A percentile compares a stretch with the other conserved stretches of the same genome.
These are phyloP conservation scores for Solanum chiquidenum DNA, from an alignment of 257 asterid species.

Conservation along the genomic window DNA sequence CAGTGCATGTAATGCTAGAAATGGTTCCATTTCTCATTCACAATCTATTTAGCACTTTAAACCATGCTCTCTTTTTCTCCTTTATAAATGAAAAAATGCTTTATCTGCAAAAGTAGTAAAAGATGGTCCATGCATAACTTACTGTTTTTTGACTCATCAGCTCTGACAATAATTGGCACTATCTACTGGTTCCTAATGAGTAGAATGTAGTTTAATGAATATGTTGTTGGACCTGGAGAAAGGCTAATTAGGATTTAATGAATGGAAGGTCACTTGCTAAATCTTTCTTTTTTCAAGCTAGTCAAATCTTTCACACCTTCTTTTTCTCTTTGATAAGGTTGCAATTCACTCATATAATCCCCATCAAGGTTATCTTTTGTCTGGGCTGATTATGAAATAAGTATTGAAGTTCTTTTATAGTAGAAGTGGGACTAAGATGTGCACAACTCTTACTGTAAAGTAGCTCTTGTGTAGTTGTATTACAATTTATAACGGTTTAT, in stretches of 20 bases:
- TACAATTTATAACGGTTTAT: background rate
- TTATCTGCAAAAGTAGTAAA: background rate
- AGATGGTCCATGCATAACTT: background rate
- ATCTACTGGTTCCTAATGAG: background rate
- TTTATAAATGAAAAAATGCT: background rate
- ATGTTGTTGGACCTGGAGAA: background rate
- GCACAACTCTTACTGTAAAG: background rate
- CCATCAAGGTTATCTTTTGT: background rate
- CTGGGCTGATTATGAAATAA: background rate
- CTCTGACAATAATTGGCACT: background rate
- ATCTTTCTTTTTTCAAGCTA: background rate
- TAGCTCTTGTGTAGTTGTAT: background rate
- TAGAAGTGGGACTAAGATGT: background rate
- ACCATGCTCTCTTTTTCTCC: background rate
- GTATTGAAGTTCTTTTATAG: background rate
- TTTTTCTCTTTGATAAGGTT: background rate
- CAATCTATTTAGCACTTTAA: background rate
- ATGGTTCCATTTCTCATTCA: background rate
- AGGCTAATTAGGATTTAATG: background rate
- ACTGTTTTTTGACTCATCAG: background rate
- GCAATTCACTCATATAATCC: background rate
- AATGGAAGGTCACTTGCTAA: background rate
- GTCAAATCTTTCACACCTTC: background rate
- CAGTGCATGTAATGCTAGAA: background rate
- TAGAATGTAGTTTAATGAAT: background rate